Conservation (phyloP, 495 filamentous ascomycete species). For the Penicillium odoratum region DNA sequence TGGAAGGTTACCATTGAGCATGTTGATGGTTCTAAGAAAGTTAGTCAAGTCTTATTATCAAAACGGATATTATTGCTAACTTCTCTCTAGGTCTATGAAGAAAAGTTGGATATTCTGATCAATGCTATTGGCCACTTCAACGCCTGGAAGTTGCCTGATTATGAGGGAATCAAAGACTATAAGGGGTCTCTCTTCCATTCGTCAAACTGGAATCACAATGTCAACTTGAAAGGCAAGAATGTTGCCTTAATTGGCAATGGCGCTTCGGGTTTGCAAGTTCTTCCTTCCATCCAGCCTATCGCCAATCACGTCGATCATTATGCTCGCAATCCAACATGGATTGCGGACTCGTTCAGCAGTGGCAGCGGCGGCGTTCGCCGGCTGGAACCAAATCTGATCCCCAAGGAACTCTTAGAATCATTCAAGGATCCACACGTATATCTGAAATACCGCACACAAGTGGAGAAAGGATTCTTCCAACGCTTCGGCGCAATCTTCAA, state of each 20-base stretch:
- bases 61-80: background rate
- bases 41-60: constrained; percentile 5
- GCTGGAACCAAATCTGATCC: constrained; percentile 49
- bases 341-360: constrained; percentile 56
- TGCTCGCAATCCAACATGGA: constrained; percentile 67
- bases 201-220: constrained; percentile 52
- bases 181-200: constrained; percentile 53
- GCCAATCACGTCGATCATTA: constrained; percentile 63
- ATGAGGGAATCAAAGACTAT: constrained; percentile 49
- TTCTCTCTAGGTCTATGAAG: constrained; percentile 44
- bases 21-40: constrained; percentile 33
- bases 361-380: constrained; percentile 34
- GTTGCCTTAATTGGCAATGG: constrained; percentile 65
- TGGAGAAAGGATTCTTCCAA: constrained; percentile 58
- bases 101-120: constrained; percentile 58
- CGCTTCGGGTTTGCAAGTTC: constrained; percentile 55
- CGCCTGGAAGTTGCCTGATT: constrained; percentile 52
- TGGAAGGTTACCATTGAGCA: constrained; percentile 52
- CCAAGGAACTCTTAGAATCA: constrained; percentile 47
- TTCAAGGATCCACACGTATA: constrained; percentile 52
- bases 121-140: constrained; percentile 60
- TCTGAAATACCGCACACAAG: constrained; percentile 46
- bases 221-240: constrained; percentile 50
- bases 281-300: constrained; percentile 57
- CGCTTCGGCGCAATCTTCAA: constrained; percentile 58